Conservation (phyloP, 2,329 filamentous ascomycete genomes). For the Aspergillus sp. region DNA sequence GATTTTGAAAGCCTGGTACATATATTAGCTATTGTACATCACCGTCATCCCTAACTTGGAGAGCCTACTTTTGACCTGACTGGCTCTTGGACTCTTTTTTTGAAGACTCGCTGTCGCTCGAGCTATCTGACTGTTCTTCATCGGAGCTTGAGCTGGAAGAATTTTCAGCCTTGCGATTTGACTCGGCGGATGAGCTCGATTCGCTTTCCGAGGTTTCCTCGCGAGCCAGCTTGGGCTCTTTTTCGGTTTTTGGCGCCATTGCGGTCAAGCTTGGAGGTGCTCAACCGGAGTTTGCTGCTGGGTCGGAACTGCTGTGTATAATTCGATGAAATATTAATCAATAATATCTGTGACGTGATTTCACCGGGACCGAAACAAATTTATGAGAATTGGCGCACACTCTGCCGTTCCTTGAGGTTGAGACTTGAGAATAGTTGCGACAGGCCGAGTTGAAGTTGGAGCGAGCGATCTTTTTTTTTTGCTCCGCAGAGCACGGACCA, state of each 20-base stretch:
- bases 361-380: neutral
- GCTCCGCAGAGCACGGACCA: slow-evolving; percentile 44
- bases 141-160: slow-evolving; percentile 13
- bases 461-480: slow-evolving; percentile 35
- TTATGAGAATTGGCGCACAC: neutral
- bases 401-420: neutral
- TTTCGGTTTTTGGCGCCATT: slow-evolving; percentile 27
- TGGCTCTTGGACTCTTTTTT: neutral
- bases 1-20: slow-evolving; percentile 6
- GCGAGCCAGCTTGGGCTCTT: slow-evolving; percentile 19
- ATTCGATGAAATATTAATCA: neutral
- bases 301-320: neutral
- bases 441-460: slow-evolving; percentile 7
- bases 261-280: neutral
- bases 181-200: slow-evolving; percentile 13
- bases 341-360: neutral
- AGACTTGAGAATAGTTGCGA: slow-evolving; percentile 7
- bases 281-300: neutral
- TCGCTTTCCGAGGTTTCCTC: slow-evolving; percentile 15
- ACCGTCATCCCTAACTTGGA: neutral
- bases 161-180: slow-evolving; percentile 3
- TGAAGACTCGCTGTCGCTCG: slow-evolving; percentile 18
- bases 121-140: slow-evolving; percentile 7
- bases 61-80: slow-evolving; percentile 9
- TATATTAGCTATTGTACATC: slow-evolving; percentile 8